Percentiles rank a stretch among this genome's conserved stretches.
phyloP scores from a whole-genome alignment of 2,329 filamentous ascomycete genomes.

The Rhinocladiella mackenziei region DNA sequence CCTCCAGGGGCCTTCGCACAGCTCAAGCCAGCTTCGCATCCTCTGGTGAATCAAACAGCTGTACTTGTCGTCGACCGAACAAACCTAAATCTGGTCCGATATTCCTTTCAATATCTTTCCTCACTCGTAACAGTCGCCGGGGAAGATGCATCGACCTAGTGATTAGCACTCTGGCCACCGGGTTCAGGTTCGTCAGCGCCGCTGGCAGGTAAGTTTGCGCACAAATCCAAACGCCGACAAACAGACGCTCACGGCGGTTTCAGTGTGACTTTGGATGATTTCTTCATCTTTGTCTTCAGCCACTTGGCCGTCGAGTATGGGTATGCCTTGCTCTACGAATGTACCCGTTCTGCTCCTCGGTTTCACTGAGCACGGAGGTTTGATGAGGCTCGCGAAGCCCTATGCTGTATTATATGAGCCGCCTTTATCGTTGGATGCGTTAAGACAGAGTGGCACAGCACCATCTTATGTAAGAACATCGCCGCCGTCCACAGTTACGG shows the following conservation, averaged over 20 bases:
- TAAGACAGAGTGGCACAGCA: not conserved
- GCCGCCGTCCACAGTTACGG: no score
- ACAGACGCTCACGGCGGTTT: no score
- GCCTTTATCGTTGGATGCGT: not conserved
- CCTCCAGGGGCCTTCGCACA: no score
- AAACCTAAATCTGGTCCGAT: no score
- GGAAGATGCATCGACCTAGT: not conserved
- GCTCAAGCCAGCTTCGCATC: no score
- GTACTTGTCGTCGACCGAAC: no score
- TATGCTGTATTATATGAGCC: not conserved
- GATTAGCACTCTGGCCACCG: not conserved
- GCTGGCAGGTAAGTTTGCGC: not conserved
- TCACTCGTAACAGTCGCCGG: not conserved
- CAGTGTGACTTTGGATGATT: not conserved
- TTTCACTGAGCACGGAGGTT: not conserved
- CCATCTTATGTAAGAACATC: not conserved
- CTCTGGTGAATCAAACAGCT: no score
- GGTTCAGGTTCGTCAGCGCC: not conserved
- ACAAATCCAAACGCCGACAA: no score
- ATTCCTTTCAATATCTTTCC: no score
- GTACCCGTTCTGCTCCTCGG: not conserved
- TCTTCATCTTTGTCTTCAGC: not conserved
- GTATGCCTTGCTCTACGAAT: not conserved
- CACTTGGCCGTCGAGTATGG: conserved; percentile 1
- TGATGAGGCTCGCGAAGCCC: not conserved